Conservation (phyloP, 192 early-diverging fungal genomes). For the Backusella mclennaniae region DNA sequence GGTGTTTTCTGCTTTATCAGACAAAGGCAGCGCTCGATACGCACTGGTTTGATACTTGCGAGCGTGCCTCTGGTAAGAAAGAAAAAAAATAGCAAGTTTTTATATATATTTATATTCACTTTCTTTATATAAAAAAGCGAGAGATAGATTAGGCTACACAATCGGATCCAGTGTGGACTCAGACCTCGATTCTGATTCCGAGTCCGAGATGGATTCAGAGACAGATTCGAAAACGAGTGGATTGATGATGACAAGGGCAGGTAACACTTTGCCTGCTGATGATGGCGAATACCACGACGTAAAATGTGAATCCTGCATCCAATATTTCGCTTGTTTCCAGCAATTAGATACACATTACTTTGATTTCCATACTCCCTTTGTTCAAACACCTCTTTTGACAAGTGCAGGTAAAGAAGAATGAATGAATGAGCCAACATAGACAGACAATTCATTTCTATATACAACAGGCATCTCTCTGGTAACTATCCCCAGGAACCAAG, state of each 20-base stretch:
- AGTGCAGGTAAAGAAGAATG: neutral
- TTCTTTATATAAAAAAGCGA: neutral
- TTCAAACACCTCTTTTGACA: neutral
- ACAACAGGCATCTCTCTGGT: neutral
- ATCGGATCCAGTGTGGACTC: constrained; percentile 3
- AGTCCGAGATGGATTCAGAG: neutral
- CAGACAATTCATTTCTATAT: neutral
- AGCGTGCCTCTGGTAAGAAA: neutral
- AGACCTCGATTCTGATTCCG: neutral
- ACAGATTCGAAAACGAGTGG: neutral
- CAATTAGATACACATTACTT: neutral
- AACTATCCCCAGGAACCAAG: neutral
- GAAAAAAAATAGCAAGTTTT: neutral
- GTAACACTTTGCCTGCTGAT: neutral
- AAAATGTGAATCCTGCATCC: neutral
- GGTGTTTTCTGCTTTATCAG: neutral
- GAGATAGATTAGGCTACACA: neutral
- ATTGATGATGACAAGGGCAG: neutral
- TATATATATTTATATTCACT: neutral
- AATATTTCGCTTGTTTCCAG: neutral
- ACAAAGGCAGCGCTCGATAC: neutral
- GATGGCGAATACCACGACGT: neutral
- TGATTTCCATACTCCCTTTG: neutral
- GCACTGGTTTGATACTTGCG: neutral
- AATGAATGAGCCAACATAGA: too few species aligned